Conservation (phyloP, 495 filamentous ascomycete species). For the Penicillium goetzii region DNA sequence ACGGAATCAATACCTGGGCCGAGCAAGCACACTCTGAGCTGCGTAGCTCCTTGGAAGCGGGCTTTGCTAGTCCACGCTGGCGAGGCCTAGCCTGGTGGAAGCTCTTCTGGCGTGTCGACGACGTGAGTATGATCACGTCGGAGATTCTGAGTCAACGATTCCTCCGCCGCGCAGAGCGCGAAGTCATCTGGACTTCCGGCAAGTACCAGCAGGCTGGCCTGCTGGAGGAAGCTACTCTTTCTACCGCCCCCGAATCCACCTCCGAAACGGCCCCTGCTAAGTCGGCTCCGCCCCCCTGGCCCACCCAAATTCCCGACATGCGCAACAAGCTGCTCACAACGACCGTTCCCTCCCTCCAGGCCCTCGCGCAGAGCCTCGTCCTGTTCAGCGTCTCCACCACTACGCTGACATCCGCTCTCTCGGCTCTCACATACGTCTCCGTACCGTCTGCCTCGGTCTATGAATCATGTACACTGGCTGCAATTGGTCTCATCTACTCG, state of each 20-base stretch:
- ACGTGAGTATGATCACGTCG: conserved; percentile 77
- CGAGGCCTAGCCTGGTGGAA: conserved; percentile 87
- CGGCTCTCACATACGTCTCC: conserved; percentile 70
- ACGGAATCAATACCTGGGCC: conserved; percentile 69
- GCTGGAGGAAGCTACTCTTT: conserved; percentile 30
- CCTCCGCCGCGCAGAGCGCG: conserved; percentile 72
- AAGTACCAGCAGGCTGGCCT: conserved; percentile 72
- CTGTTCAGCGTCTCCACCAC: conserved; percentile 72
- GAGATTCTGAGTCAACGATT: conserved; percentile 77
- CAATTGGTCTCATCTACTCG: conserved; percentile 74
- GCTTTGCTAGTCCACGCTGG: conserved; percentile 74
- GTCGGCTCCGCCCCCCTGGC: conserved; percentile 39
- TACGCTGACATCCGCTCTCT: conserved; percentile 63
- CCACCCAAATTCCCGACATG: conserved; percentile 49
- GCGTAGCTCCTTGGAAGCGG: conserved; percentile 71
- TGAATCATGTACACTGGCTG: conserved; percentile 78
- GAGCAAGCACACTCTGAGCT: conserved; percentile 82
- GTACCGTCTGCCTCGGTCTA: conserved; percentile 60
- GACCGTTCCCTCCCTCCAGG: conserved; percentile 76
- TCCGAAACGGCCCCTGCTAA: conserved; percentile 20
- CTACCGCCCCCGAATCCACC: conserved; percentile 8
- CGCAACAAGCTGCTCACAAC: conserved; percentile 59
- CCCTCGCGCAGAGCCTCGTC: conserved; percentile 76
- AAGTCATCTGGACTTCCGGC: conserved; percentile 79
- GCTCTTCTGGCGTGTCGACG: conserved; percentile 90